Evolutionary conservation across 75 land plant genomes (phyloP).

Genomic region (Pinus taeda): DNA sequence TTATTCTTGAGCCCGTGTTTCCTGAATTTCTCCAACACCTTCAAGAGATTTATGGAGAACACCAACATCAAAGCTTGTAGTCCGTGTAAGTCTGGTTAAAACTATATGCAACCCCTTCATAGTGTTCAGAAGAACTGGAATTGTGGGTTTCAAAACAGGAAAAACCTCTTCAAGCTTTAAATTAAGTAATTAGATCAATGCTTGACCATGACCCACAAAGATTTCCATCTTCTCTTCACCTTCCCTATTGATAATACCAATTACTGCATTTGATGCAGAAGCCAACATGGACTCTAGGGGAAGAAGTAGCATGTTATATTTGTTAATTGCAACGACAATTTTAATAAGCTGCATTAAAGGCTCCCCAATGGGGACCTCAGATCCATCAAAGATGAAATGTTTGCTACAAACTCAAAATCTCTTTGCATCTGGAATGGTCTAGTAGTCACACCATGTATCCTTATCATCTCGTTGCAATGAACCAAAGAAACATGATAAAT

Average conservation of each 20-base stretch:
- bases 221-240: conserved; percentile 38
- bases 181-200: conserved; percentile 63
- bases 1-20: too few species aligned
- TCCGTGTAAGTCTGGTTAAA: too few species aligned
- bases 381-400: conserved; percentile 54
- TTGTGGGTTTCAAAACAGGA: too few species aligned
- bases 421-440: conserved; percentile 73
- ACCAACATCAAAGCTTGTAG: too few species aligned
- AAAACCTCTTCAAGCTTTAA: conserved; percentile 52
- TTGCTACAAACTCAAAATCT: conserved; percentile 85
- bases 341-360: conserved; percentile 75
- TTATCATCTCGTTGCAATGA: conserved; percentile 53
- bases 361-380: conserved; percentile 85
- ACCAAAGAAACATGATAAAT: conserved; percentile 70
- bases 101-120: too few species aligned
- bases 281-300: conserved; percentile 79
- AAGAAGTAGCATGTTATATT: conserved; percentile 48
- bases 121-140: too few species aligned
- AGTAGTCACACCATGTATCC: conserved; percentile 69
- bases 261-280: conserved; percentile 59
- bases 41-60: too few species aligned
- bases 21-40: too few species aligned
- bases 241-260: conserved; percentile 49
- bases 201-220: conserved; percentile 57
- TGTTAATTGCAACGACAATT: too few species aligned